phyloP scores from a whole-genome alignment of 805 yeast genomes.

The Pichia pseudocactophila region DNA sequence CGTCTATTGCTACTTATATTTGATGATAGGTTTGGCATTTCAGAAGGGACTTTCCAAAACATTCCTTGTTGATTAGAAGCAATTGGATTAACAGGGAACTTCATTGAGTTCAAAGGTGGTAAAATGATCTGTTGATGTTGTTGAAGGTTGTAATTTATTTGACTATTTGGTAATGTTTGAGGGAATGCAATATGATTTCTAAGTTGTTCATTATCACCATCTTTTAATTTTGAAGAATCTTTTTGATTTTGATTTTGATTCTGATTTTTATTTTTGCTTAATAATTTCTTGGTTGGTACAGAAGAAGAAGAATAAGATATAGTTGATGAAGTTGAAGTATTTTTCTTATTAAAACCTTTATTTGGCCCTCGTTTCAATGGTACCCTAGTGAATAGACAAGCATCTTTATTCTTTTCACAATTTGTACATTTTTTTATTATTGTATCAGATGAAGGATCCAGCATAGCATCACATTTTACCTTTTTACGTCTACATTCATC shows the following conservation, averaged over 20 bases:
- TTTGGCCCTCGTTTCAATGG: slow-evolving; percentile 77
- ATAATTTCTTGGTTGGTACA: too few species aligned
- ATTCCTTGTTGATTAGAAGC: slow-evolving; percentile 16
- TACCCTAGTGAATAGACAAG: slow-evolving; percentile 58
- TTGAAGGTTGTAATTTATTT: slow-evolving; percentile 1
- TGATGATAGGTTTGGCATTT: slow-evolving; percentile 34
- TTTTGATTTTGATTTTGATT: slow-evolving; percentile 11
- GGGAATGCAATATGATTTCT: not conserved
- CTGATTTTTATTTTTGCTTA: slow-evolving; percentile 1
- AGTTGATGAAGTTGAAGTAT: not conserved
- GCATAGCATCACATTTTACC: slow-evolving; percentile 59
- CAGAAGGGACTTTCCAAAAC: slow-evolving; percentile 58
- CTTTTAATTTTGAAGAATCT: slow-evolving; percentile 2
- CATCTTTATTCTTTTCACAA: slow-evolving; percentile 51
- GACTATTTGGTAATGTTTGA: not conserved
- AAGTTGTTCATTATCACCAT: not conserved
- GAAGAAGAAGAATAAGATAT: slow-evolving; percentile 3
- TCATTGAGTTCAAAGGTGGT: slow-evolving; percentile 19
- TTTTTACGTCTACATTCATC: slow-evolving; percentile 73
- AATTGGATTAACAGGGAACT: slow-evolving; percentile 10
- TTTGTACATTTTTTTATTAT: slow-evolving; percentile 51
- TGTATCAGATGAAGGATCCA: slow-evolving; percentile 34
- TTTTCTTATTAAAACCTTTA: slow-evolving; percentile 43
- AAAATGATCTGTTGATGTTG: slow-evolving; percentile 17
- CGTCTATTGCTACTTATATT: slow-evolving; percentile 1